phyloP scores from a whole-genome alignment of 2,329 filamentous ascomycete species.

The Apiospora marii region DNA sequence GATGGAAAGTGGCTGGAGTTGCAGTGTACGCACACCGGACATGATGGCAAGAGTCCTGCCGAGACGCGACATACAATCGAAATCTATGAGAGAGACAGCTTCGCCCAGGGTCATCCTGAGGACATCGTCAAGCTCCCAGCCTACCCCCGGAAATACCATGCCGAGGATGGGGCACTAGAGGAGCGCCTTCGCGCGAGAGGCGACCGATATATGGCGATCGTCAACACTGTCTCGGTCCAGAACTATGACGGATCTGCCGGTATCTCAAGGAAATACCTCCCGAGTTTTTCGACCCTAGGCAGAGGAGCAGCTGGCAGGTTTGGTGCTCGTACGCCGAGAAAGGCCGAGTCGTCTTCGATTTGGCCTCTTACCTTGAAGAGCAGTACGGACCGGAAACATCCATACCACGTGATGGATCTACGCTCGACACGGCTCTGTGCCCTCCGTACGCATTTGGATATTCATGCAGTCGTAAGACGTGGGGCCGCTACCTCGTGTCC shows the following conservation, averaged over 20 bases:
- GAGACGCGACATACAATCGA: background rate
- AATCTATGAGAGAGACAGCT: background rate
- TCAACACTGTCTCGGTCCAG: background rate
- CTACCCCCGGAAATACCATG: background rate
- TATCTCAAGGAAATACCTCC: background rate
- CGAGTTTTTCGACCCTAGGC: background rate
- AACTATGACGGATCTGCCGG: background rate
- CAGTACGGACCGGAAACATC: background rate
- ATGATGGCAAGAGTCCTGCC: background rate
- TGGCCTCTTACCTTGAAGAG: background rate
- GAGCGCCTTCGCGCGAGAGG: background rate
- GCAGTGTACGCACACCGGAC: background rate
- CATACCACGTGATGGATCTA: background rate
- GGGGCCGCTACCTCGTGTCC: background rate
- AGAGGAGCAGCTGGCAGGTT: background rate
- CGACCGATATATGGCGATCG: background rate
- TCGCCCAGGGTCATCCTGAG: background rate
- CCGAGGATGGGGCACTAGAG: background rate
- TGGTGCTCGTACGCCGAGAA: background rate
- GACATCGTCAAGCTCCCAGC: background rate
- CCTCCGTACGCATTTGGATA: background rate
- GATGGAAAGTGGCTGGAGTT: background rate
- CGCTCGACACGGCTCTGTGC: background rate
- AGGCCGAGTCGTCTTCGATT: background rate
- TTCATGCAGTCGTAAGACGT: background rate